Base-by-base conservation (phyloP, 495 filamentous ascomycete species). In the Staphylotrichum longicolle region DNA sequence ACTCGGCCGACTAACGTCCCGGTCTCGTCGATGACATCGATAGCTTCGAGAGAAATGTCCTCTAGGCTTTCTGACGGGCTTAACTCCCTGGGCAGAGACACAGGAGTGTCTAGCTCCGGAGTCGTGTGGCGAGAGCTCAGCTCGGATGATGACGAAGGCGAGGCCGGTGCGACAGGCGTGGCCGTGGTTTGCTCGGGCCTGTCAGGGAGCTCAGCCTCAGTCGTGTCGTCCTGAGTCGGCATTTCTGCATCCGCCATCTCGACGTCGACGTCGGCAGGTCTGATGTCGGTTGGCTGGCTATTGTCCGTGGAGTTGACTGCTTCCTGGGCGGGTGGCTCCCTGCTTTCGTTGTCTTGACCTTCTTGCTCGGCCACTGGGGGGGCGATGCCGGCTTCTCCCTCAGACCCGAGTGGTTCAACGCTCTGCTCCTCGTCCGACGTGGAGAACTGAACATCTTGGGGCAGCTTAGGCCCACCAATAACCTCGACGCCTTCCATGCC, bases 1-100 rank as follows among this genome's bases (percentile, higher is more conserved):
- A 72, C 20, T n/a, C 39, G 51, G 0, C 66, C 70, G 3, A 73
- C 42, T 1, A 67, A 7, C 0, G 46, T 41, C 5, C 69, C 70
- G 1, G 56, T 58, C 5, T 46, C 61, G 41, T 63, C 64, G 8
- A 59, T 27, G 2, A 74, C 61, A 11, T 62, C 60, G 8, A 64
- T 57, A n/a, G 30, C 39, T 14, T 10, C 40, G 1, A 12, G 3
- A 5, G 32, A 7, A 34, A 9, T 11, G 5, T 54, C 39, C 0
- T 33, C 37, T 5, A 55, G 42, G 12, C 27, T 51, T 14, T 46
- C 37, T 4, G 54, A 32, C 5, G 12, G 45, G 35, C 14, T 56
- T 7, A 3, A 1, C 27, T 45, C 51, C 3, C 20, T 12, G 3
- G 33, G 12, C 11, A 61, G n/a, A 2, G 52, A 55, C 3, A 61